Evolutionary conservation across 1,284 basidiomycete species (phyloP).

Genomic region (Polyporus tsugae): DNA sequence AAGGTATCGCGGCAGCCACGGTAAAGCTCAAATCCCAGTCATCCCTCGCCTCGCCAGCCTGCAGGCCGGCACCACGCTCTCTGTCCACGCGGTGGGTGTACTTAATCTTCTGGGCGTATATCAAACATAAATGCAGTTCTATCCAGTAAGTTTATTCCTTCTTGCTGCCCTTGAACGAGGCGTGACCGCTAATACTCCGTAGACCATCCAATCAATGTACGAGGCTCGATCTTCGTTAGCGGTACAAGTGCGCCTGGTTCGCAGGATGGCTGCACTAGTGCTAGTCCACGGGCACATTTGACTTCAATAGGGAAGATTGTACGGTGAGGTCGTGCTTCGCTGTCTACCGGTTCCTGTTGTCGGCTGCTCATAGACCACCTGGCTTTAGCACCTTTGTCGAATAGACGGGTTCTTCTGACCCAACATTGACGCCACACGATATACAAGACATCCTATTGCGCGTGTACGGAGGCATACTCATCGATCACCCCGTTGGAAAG

Average conservation of each 20-base stretch:
- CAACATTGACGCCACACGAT: background rate
- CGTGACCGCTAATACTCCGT: background rate
- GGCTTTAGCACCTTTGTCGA: background rate
- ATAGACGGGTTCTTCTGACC: background rate
- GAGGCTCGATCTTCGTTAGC: background rate
- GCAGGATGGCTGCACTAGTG: background rate
- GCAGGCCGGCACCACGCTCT: background rate
- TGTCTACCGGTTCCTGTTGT: background rate
- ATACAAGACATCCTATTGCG: background rate
- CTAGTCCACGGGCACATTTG: background rate
- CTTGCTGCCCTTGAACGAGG: background rate
- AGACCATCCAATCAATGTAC: background rate
- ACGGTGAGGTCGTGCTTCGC: background rate
- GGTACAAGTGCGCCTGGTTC: background rate
- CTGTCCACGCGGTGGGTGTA: background rate
- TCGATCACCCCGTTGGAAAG: background rate
- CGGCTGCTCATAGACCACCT: background rate
- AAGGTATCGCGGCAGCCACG: background rate
- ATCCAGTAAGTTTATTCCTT: background rate
- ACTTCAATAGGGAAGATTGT: constrained; percentile 1
- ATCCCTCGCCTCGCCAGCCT: background rate
- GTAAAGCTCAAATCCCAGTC: background rate
- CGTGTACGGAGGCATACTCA: background rate
- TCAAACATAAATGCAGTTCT: background rate
- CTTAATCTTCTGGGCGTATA: background rate